Conservation (phyloP, 2,329 filamentous ascomycete species). For the Pyricularia sp. region DNA sequence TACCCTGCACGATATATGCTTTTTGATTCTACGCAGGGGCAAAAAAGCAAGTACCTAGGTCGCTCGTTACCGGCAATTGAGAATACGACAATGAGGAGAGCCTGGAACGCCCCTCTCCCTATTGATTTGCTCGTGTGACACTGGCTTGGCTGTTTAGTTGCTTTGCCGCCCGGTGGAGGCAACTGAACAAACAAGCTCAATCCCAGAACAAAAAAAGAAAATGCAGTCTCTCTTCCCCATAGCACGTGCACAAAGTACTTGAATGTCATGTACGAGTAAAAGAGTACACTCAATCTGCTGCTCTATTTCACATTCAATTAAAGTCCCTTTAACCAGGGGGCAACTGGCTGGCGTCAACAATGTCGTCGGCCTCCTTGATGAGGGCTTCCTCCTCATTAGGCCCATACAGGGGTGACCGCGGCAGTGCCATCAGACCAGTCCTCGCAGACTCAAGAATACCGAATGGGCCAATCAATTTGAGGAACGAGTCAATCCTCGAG, state of each 20-base stretch:
- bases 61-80: neutral
- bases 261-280: neutral
- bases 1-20: neutral
- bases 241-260: neutral
- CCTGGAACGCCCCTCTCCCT: neutral
- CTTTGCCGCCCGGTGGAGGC: neutral
- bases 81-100: neutral
- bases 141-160: neutral
- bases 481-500: conserved; percentile 86
- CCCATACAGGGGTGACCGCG: conserved; percentile 75
- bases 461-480: conserved; percentile 89
- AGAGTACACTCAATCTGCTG: neutral
- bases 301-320: neutral
- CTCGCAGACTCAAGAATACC: conserved; percentile 93
- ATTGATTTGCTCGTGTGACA: too few relatives aligned
- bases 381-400: conserved; percentile 50
- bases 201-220: too few relatives aligned
- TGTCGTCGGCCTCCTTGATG: conserved; percentile 77
- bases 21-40: neutral
- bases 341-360: conserved; percentile 87
- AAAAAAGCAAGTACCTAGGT: neutral
- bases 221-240: neutral
- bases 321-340: conserved; percentile 59
- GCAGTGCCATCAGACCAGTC: conserved; percentile 92
- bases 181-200: neutral